Evolutionary conservation across 345 rosid genomes (phyloP).

Genomic region (Gossypium anomalum): DNA sequence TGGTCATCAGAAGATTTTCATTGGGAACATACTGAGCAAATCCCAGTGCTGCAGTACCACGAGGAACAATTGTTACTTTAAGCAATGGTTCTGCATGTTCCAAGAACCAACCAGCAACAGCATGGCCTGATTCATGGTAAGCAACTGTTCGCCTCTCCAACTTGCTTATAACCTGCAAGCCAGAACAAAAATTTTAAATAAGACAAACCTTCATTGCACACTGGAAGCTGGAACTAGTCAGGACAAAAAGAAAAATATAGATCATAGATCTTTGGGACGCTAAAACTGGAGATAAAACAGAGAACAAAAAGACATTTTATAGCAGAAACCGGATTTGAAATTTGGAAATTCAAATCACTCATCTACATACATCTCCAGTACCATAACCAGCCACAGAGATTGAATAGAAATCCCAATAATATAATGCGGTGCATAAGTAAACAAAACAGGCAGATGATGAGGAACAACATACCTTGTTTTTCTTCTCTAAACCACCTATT

Average conservation of each 20-base stretch:
- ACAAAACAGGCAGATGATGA: neutral
- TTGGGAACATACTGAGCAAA: conserved; percentile 57
- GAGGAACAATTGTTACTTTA: conserved; percentile 55
- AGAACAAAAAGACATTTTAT: neutral
- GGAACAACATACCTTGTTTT: conserved; percentile 33
- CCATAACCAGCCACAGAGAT: neutral
- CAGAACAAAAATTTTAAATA: neutral
- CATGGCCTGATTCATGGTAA: conserved; percentile 64
- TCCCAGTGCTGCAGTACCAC: conserved; percentile 51
- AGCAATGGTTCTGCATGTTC: conserved; percentile 58
- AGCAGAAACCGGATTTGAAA: neutral
- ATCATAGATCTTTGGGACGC: conserved; percentile 3
- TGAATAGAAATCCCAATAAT: neutral
- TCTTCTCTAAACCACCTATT: conserved; percentile 58
- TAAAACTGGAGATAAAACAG: neutral
- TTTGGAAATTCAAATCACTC: conserved; percentile 2
- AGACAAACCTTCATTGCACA: neutral
- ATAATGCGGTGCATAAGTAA: neutral
- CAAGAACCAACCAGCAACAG: conserved; percentile 54
- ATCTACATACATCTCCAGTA: neutral
- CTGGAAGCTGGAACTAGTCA: neutral
- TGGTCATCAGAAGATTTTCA: conserved; percentile 50
- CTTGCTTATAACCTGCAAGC: conserved; percentile 40
- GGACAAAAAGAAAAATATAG: neutral
- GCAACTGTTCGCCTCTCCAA: conserved; percentile 47